phyloP scores from a whole-genome alignment of 768 basidiomycete genomes.

The Tulasnella sp. region DNA sequence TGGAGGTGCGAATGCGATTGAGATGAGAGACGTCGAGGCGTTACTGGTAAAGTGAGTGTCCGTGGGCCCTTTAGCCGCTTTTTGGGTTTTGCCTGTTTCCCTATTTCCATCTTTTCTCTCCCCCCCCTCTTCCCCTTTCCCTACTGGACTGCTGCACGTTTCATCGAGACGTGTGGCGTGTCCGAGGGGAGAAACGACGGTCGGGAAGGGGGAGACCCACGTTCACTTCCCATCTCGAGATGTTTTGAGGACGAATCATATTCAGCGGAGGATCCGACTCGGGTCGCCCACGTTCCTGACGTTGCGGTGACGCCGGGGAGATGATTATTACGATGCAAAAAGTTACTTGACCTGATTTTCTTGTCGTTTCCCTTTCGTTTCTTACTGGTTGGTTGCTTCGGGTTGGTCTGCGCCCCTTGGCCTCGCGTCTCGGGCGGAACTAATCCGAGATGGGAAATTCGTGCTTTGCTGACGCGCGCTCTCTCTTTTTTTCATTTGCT shows the following conservation, averaged over 20 bases:
- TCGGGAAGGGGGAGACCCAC: background rate
- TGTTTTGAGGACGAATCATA: background rate
- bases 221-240: background rate
- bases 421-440: background rate
- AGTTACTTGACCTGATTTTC: conserved; percentile 10
- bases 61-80: background rate
- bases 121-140: background rate
- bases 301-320: background rate
- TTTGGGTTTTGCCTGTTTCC: too few species aligned
- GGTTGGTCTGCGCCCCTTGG: background rate
- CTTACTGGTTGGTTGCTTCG: background rate
- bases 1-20: conserved; percentile 2
- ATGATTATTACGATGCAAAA: background rate
- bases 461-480: background rate
- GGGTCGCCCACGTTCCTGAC: background rate
- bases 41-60: conserved; percentile 28
- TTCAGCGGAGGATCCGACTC: background rate
- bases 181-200: background rate
- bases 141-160: background rate
- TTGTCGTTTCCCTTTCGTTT: background rate
- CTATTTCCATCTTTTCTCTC: background rate
- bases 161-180: background rate
- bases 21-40: conserved; percentile 23
- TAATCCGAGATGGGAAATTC: background rate
- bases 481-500: background rate